phyloP scores from a whole-genome alignment of 805 yeast genomes.

The Schwanniomyces sp. region DNA sequence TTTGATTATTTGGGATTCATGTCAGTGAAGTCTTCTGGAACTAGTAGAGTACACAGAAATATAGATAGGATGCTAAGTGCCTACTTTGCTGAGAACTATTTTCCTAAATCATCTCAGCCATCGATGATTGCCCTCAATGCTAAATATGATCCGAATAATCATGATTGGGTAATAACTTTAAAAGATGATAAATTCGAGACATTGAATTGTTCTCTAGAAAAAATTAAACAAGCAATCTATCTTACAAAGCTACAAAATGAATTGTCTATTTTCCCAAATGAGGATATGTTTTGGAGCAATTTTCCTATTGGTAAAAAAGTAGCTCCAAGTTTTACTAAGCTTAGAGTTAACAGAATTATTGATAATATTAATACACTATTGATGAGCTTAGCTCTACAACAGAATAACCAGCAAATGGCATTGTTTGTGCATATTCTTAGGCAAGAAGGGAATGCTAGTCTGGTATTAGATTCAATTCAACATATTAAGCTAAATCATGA shows the following conservation, averaged over 20 bases:
- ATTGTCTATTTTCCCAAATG: slow-evolving; percentile 18
- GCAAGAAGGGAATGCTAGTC: slow-evolving; percentile 13
- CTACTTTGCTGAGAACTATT: slow-evolving; percentile 19
- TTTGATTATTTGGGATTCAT: slow-evolving; percentile 38
- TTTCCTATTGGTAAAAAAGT: slow-evolving; percentile 24
- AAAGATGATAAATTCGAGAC: slow-evolving; percentile 9
- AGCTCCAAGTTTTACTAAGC: slow-evolving; percentile 40
- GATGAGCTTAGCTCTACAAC: slow-evolving; percentile 32
- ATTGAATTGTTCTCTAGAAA: slow-evolving; percentile 15
- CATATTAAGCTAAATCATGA: slow-evolving; percentile 19
- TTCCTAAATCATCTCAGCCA: slow-evolving; percentile 12
- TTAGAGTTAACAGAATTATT: slow-evolving; percentile 47
- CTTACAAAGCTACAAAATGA: slow-evolving; percentile 20
- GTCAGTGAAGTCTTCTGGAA: slow-evolving; percentile 23
- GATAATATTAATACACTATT: slow-evolving; percentile 51
- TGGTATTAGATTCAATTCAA: slow-evolving; percentile 34
- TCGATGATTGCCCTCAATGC: slow-evolving; percentile 31
- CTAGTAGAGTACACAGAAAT: slow-evolving; percentile 15
- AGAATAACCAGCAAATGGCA: not conserved
- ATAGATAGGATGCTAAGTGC: slow-evolving; percentile 22
- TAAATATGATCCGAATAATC: slow-evolving; percentile 25
- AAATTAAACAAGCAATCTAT: slow-evolving; percentile 21
- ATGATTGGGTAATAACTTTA: slow-evolving; percentile 35
- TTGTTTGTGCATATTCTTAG: slow-evolving; percentile 8
- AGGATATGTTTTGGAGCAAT: slow-evolving; percentile 21